Base-by-base conservation (phyloP, 495 filamentous ascomycete species). In the Chaetomium fimeti region DNA sequence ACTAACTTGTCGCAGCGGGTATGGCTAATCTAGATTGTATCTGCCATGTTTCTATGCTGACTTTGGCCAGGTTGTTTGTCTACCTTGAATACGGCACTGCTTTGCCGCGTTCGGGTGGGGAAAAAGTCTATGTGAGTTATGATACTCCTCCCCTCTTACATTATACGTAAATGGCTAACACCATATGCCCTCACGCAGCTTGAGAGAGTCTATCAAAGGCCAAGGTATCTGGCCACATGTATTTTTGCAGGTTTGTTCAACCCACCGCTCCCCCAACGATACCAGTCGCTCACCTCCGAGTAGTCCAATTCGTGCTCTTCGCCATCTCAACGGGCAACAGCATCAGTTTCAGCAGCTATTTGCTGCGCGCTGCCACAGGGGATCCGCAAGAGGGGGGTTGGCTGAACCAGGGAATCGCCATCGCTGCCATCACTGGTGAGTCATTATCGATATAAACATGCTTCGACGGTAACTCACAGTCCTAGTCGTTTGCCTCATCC, bases 401-500 rank as follows among this genome's bases (percentile, higher is more conserved):
- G 75, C 27, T 71, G 7, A 73, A 68, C 29, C 52, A 71, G 13
- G 75, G 72, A 28, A 72, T 77, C 27, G 68, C 74, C 55, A 65
- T 76, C 18, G 66, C 68, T 11, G 64, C 71, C 68, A 76, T 88
- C 28, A 82, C 86, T 0, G 65, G 67, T 68, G 36, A 64, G 56
- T 24, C 28, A 20, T 38, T 2, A 4, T 25, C 43, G 1, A n/a
- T 20, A n/a, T 47, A 38, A 7, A 0, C 20, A 36, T 13, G 13
- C 5, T 0, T n/a, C 2, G 13, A 20, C 49, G 13, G 18, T 22
- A 45, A 13, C 60, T 55, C 13, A 61, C 48, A 36, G 1, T 24
- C 32, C 38, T 40, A 58, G 80, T 79, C 38, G 83, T 85, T 0
- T 85, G 85, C 66, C 69, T 86, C 9, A 77, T 89, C 53, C 86